Conservation (phyloP, 345 rosid species). For the Aurinia saxatilis region DNA sequence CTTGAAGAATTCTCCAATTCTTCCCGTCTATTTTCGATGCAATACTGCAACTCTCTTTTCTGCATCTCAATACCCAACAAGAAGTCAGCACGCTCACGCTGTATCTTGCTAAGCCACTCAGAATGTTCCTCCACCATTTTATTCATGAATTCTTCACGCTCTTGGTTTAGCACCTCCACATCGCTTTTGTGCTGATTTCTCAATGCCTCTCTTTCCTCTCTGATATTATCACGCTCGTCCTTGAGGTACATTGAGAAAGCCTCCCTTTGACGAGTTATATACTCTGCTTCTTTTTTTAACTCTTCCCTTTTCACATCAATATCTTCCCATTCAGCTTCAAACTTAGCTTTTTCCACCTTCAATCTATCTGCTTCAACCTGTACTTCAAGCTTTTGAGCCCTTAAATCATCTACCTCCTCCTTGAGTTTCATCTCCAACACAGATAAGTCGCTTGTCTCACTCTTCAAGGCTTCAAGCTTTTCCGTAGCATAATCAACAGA, state of each 20-base stretch:
- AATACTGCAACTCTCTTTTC: conserved; percentile 71
- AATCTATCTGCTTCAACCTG: conserved; percentile 72
- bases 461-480: conserved; percentile 68
- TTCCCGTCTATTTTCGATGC: conserved; percentile 67
- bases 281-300: conserved; percentile 51
- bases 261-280: conserved; percentile 52
- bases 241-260: conserved; percentile 59
- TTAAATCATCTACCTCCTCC: conserved; percentile 81
- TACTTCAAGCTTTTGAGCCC: conserved; percentile 74
- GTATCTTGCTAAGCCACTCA: conserved; percentile 81
- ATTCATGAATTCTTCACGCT: conserved; percentile 81
- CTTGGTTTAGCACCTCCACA: conserved; percentile 55
- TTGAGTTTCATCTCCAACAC: conserved; percentile 73
- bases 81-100: conserved; percentile 75
- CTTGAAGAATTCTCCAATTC: conserved; percentile 63
- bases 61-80: conserved; percentile 75
- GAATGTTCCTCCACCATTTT: conserved; percentile 72
- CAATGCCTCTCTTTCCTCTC: conserved; percentile 61
- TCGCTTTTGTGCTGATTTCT: conserved; percentile 56
- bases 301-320: conserved; percentile 91
- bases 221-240: conserved; percentile 73
- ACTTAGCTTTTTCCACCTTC: conserved; percentile 69
- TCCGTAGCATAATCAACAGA: conserved; percentile 58
- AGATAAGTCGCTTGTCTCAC: conserved; percentile 68
- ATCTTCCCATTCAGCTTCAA: conserved; percentile 90